Evolutionary conservation across 2,329 filamentous ascomycete genomes (phyloP), one percentile per base, ranked within the genome.

Genomic region (Onygena corvina): DNA sequence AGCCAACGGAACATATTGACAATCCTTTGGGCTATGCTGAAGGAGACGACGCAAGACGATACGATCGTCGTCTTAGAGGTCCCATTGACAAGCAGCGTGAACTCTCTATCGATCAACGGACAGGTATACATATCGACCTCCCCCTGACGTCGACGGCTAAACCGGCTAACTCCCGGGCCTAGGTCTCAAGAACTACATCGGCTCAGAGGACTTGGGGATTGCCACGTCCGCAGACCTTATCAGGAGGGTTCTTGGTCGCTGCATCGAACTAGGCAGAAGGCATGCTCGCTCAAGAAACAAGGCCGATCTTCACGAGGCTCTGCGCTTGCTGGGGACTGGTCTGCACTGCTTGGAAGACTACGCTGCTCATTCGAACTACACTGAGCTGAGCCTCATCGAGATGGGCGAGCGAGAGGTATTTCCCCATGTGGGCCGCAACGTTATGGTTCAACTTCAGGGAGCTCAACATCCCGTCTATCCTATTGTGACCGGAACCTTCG

Each of bases 301-400:
- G 61, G 76, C 74, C n/a, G 88, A 94, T 60, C 76, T 93, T 25
- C 81, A 92, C 63, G 90, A 95, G 68, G 84, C 88, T 49, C 77
- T 95, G 44, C 81, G 89, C 48, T 74, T 94, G 14, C 71, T 95
- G 54, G 90, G 90, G 51, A 94, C 88, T 51, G 89, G 83, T 30
- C 77, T 88, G 50, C 90, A 96, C 70, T 94, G 88, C 63, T 70
- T 95, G 20, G 89, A 94, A 70, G 89, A 95, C 63, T 96, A 83
- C 70, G 82, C 88, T 48, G 90, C 89, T 12, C 90, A 95, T 69
- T 93, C 86, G 64, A 95, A 95, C 73, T 95, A 94, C 68, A 80
- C 76, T 11, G 89, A 95, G 65, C 77, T 95, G 51, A 86, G 84
- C 51, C 74, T 95, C 44, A 88, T 92, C 58, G 88, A 94, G 64